Evolutionary conservation across 2,329 filamentous ascomycete species (phyloP), one percentile per base, ranked within the genome.

Genomic region (Ophiocordyceps camponoti-leonardi): DNA sequence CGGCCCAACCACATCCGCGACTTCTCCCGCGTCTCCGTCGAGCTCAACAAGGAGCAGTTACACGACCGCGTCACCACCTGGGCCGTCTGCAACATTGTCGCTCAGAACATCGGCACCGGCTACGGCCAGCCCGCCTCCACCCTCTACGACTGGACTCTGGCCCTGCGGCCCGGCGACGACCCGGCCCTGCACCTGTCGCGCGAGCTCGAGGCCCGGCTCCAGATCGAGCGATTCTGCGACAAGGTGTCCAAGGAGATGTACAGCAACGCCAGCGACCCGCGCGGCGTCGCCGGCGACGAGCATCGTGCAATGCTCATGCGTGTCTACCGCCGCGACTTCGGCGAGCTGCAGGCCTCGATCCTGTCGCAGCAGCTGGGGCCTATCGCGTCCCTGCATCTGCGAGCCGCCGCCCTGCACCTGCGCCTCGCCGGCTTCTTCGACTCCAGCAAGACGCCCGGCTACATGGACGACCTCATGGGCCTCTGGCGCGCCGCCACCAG

Each of bases 21-120:
- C 59, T 92, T 90, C 59, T 86, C 83, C 2, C 69, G 83, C 44
- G 80, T 83, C 26, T 81, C 77, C 2, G 71, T 85, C 30, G 80
- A 87, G 52, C 67, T 90, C 37, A 82, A 83, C 53, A 81, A 81
- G 54, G 83, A 88, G 56, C 83, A 88, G 54, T 74, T 88, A 47
- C 76, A 83, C 52, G 84, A 92, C 56, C 73, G 85, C 35, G 76
- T 88, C 41, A 77, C 78, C 44, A 90, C 84, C 1, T 92, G 84
- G 84, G 84, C 84, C 1, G 81, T 86, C 4, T 86, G 83, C 66
- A 92, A 92, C 57, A 83, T 90, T 51, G 84, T 88, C 31, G 80
- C 83, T 20, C 84, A 90, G 55, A 80, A 78, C 46, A 77, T 88
- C 41, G 83, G 83, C n/a, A 90, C 85, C 4, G 84, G 84, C 19